phyloP scores from a whole-genome alignment of 495 filamentous ascomycete genomes.

The Daldinia decipiens region DNA sequence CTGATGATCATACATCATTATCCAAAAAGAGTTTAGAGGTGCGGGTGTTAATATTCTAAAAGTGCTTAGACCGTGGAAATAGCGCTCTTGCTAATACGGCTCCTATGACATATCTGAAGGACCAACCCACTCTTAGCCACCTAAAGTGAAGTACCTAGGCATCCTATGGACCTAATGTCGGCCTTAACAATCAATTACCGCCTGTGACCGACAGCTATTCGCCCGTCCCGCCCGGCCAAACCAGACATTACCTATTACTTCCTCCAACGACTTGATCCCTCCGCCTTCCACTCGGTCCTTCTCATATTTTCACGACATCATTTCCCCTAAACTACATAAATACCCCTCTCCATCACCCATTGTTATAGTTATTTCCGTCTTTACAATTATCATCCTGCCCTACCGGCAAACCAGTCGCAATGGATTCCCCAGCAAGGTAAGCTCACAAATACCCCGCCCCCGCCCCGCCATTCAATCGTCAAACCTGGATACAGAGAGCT shows the following conservation, averaged over 20 bases:
- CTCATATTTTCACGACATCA: conserved; percentile 16
- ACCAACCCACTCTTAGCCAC: conserved; percentile 7
- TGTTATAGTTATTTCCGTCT: not conserved
- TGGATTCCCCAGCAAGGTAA: conserved; percentile 58
- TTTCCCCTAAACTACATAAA: not conserved
- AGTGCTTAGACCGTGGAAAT: conserved; percentile 4
- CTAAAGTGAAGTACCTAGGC: not conserved
- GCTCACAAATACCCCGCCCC: conserved; percentile 48
- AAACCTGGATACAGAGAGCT: conserved; percentile 29
- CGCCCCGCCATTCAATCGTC: conserved; percentile 54
- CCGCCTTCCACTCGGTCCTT: conserved; percentile 23
- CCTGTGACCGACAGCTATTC: conserved; percentile 18
- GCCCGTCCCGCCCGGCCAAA: conserved; percentile 31
- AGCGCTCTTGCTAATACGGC: not conserved
- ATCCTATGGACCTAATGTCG: conserved; percentile 19
- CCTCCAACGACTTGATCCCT: conserved; percentile 22
- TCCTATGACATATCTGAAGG: not conserved
- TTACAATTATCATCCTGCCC: conserved; percentile 4
- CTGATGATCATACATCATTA: conserved; percentile 4
- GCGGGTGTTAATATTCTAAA: not conserved
- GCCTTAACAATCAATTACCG: conserved; percentile 32
- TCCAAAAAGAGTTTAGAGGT: conserved; percentile 33
- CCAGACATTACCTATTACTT: conserved; percentile 2
- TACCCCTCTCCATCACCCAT: not conserved
- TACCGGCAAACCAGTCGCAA: conserved; percentile 47